phyloP scores from a whole-genome alignment of 1,284 basidiomycete genomes.

The Trametes hirsuta region DNA sequence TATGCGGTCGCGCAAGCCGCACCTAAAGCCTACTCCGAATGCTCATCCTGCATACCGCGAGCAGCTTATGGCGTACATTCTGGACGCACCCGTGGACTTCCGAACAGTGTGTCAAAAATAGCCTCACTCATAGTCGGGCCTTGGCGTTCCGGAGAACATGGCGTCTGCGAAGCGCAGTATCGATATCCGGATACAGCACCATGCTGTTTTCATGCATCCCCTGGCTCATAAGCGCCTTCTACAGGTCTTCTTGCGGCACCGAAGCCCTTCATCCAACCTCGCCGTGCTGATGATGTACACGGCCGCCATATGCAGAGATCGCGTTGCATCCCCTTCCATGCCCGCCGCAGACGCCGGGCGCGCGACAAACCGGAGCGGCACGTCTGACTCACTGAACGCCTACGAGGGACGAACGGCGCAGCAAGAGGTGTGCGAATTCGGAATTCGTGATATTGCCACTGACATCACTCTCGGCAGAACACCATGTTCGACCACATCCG shows the following conservation, averaged over 20 bases:
- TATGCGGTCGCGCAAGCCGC: no score
- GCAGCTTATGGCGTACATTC: no score
- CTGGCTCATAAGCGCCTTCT: not conserved
- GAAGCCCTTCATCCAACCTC: not conserved
- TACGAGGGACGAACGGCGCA: not conserved
- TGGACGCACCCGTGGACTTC: no score
- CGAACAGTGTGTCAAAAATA: no score
- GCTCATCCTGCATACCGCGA: no score
- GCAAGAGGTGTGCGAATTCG: not conserved
- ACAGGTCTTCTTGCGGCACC: slow-evolving; percentile 2
- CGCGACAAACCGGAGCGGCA: not conserved
- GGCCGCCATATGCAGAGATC: not conserved
- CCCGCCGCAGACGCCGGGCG: not conserved
- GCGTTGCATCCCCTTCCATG: not conserved
- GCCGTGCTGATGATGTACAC: slow-evolving; percentile 3
- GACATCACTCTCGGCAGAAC: not conserved
- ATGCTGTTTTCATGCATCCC: not conserved
- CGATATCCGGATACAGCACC: not conserved
- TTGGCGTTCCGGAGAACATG: not conserved
- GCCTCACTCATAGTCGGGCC: not conserved
- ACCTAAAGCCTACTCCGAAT: no score
- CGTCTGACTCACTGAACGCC: not conserved
- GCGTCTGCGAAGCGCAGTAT: not conserved
- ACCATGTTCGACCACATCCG: not conserved
- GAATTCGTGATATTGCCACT: slow-evolving; percentile 4